Percentiles rank a stretch among this genome's conserved stretches.
Evolutionary conservation across 2,329 filamentous ascomycete species (phyloP).

Genomic region (Arthrobotrys sphaeroides): DNA sequence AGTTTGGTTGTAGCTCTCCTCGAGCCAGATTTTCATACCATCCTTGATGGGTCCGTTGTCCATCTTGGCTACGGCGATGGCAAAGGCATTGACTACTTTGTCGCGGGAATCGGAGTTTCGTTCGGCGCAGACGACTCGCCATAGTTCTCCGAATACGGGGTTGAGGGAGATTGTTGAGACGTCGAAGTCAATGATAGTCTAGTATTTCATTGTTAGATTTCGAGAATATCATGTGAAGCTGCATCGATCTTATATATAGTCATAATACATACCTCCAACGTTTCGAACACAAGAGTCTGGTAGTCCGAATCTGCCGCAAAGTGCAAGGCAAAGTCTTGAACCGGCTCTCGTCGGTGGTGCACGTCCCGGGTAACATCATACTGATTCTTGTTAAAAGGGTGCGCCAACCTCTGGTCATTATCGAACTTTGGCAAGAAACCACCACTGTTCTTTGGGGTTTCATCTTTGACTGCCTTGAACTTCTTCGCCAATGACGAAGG

Average conservation of each 20-base stretch:
- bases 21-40: constrained; percentile 65
- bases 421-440: constrained; percentile 48
- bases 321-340: constrained; percentile 44
- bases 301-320: constrained; percentile 27
- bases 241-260: too few relatives aligned
- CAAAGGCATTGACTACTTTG: constrained; percentile 63
- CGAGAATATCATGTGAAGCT: too few relatives aligned
- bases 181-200: constrained; percentile 63
- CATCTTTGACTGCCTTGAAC: constrained; percentile 48
- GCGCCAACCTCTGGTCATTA: constrained; percentile 18
- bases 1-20: constrained; percentile 66
- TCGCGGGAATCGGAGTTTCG: constrained; percentile 62
- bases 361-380: constrained; percentile 47
- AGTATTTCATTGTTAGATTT: constrained; percentile 9
- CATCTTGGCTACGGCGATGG: constrained; percentile 61
- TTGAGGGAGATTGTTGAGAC: constrained; percentile 64
- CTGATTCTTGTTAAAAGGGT: constrained; percentile 14
- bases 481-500: constrained; percentile 33
- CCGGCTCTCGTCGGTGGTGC: constrained; percentile 28
- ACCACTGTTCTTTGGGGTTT: constrained; percentile 48
- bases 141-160: constrained; percentile 66
- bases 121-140: constrained; percentile 66
- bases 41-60: constrained; percentile 59
- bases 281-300: constrained; percentile 32
- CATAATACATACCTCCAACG: constrained; percentile 32